Evolutionary conservation across 2,329 filamentous ascomycete genomes (phyloP).

Genomic region (Aspergillus flavus): DNA sequence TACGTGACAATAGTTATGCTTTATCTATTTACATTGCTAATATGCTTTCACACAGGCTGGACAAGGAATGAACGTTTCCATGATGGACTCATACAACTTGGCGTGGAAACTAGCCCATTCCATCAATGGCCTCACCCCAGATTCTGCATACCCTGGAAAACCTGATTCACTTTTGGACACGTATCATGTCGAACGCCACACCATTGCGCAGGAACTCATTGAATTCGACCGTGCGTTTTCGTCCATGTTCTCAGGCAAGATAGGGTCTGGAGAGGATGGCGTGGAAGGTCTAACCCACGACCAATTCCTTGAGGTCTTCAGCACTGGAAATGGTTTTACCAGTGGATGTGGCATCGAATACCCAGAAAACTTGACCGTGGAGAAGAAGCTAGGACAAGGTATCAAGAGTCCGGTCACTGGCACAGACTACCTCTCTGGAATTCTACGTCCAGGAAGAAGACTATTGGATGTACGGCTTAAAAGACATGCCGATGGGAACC

Average conservation of each 20-base stretch:
- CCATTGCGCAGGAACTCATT: slow-evolving; percentile 41
- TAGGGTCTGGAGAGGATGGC: slow-evolving; percentile 29
- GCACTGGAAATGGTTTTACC: slow-evolving; percentile 41
- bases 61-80: slow-evolving; percentile 79
- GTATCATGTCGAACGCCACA: slow-evolving; percentile 41
- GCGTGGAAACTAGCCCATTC: slow-evolving; percentile 45
- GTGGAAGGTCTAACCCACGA: slow-evolving; percentile 34
- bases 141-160: slow-evolving; percentile 9
- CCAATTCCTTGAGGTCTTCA: slow-evolving; percentile 40
- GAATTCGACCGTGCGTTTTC: slow-evolving; percentile 45
- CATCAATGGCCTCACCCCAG: slow-evolving; percentile 39
- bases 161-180: slow-evolving; percentile 37
- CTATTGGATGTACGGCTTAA: slow-evolving; percentile 37
- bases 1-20: slow-evolving; percentile 12
- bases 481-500: slow-evolving; percentile 41
- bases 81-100: slow-evolving; percentile 58
- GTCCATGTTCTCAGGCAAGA: slow-evolving; percentile 44
- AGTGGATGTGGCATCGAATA: slow-evolving; percentile 46
- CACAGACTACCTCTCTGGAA: slow-evolving; percentile 38
- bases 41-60: slow-evolving; percentile 53
- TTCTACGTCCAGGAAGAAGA: slow-evolving; percentile 39
- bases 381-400: slow-evolving; percentile 20
- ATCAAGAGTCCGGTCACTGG: slow-evolving; percentile 30
- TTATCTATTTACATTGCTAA: background rate
- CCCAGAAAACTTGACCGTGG: slow-evolving; percentile 31